Conservation (phyloP, 208 protist genomes). For the Acanthamoeba lenticulata region DNA sequence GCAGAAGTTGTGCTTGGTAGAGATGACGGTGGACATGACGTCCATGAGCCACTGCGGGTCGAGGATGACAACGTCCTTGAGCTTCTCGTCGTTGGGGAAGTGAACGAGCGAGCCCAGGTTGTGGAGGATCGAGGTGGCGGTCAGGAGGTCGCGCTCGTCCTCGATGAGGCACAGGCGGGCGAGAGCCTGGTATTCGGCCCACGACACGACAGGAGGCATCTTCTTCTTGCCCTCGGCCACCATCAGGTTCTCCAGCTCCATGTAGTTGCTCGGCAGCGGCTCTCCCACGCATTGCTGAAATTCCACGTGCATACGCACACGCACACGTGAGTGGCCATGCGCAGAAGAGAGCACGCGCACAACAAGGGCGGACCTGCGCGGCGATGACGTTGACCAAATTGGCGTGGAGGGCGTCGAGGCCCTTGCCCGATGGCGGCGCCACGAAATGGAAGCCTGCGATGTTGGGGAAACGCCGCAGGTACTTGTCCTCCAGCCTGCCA, state of each 20-base stretch:
- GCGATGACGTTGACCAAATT: neutral
- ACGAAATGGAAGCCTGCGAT: slow-evolving; percentile 27
- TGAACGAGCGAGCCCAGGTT: slow-evolving; percentile 53
- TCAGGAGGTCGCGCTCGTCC: neutral
- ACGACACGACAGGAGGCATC: neutral
- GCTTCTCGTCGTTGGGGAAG: slow-evolving; percentile 61
- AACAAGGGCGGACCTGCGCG: neutral
- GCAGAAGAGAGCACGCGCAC: neutral
- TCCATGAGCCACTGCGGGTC: slow-evolving; percentile 77
- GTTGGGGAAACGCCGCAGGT: neutral
- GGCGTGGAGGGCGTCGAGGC: neutral
- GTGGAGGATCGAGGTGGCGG: neutral
- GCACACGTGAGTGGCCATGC: neutral
- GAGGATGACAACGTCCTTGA: slow-evolving; percentile 77
- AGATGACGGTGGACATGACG: slow-evolving; percentile 71
- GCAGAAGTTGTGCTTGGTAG: slow-evolving; percentile 66
- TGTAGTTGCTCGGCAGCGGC: neutral
- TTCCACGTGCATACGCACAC: neutral
- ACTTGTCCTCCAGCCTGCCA: neutral
- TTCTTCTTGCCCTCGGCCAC: neutral
- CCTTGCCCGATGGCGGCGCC: neutral
- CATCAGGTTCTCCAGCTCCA: slow-evolving; percentile 43
- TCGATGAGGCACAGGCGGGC: slow-evolving; percentile 36
- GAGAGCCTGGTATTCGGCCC: neutral
- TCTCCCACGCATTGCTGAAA: neutral